A percentile compares a stretch with the other conserved stretches of the same genome.
These are phyloP conservation scores for Solanum stenotomum DNA, from an alignment of 257 asterid genomes.

Conservation along the genomic window DNA sequence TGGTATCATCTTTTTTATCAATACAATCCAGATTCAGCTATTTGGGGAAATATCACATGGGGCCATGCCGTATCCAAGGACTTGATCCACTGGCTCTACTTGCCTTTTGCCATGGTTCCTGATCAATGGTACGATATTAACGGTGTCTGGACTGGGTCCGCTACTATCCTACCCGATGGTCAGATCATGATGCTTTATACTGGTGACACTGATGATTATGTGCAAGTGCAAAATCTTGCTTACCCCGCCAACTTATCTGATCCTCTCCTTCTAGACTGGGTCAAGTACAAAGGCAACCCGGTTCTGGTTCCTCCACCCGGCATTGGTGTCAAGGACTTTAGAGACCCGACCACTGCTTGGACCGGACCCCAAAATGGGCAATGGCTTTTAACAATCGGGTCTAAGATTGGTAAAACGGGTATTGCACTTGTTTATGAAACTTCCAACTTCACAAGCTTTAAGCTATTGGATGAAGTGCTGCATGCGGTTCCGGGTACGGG, in stretches of 20 bases:
- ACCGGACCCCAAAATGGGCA: slow-evolving; percentile 35
- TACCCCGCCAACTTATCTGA: slow-evolving; percentile 69
- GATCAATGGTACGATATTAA: slow-evolving; percentile 62
- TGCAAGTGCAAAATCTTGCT: slow-evolving; percentile 76
- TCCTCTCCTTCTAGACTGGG: slow-evolving; percentile 71
- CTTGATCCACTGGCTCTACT: slow-evolving; percentile 65
- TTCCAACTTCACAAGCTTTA: slow-evolving; percentile 29
- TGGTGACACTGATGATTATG: slow-evolving; percentile 43
- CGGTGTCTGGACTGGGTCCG: slow-evolving; percentile 93
- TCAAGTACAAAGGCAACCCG: slow-evolving; percentile 55
- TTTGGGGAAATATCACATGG: slow-evolving; percentile 86
- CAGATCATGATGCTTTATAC: slow-evolving; percentile 63
- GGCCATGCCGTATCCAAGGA: slow-evolving; percentile 80
- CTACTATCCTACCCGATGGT: slow-evolving; percentile 69
- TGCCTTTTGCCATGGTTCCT: slow-evolving; percentile 65
- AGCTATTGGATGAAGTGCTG: slow-evolving; percentile 33
- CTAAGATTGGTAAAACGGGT: slow-evolving; percentile 50
- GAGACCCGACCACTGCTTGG: slow-evolving; percentile 94
- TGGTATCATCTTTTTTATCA: slow-evolving; percentile 90
- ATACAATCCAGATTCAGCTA: slow-evolving; percentile 70
- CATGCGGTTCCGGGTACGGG: slow-evolving; percentile 67
- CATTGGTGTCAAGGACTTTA: slow-evolving; percentile 45
- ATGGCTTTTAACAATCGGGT: slow-evolving; percentile 64
- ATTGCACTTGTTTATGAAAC: slow-evolving; percentile 64
- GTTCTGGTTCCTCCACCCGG: slow-evolving; percentile 76